Base-by-base conservation (phyloP, 2,329 filamentous ascomycete genomes). In the Botrytis byssoidea region DNA sequence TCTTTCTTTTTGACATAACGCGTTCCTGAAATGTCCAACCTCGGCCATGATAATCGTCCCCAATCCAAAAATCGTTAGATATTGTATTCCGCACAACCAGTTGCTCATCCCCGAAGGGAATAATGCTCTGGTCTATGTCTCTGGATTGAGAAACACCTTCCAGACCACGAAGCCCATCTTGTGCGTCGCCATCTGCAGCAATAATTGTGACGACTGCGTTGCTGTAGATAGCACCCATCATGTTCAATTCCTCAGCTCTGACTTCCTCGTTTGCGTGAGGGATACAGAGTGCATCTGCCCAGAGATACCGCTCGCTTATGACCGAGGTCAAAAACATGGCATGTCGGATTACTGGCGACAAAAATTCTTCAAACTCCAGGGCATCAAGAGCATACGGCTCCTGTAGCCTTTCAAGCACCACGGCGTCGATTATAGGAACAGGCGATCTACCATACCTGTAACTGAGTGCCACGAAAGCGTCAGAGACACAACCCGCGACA, bases 271-370 rank as follows among this genome's bases (percentile, higher is more conserved):
- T 60, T 9, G n/a, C 42, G 57, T 75, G 74, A 37, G 64, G 65
- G 25, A 82, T 80, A 70, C 81, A 82, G 60, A 79, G 79, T 55
- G 75, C 66, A 72, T 81, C 80, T 10, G 81, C 73, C 80, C 79
- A 81, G 9, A 81, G 71, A 73, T 79, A 81, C 16, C 48, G 67
- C 48, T 51, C 48, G 48, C 48, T 51, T n/a, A 51, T 51, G 48
- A 51, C 48, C 22, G 48, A 51, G 22, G 48, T 51, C 48, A 51
- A 10, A 4, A 51, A 51, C 48, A 51, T 51, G 25, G 48, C 48
- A 51, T 51, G 22, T 51, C 25, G 22, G 25, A 51, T 51, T 9
- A 51, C 48, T n/a, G 48, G 48, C 48, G 48, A n/a, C 25, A 51
- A n/a, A n/a, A 51, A 51, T 51, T 51, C 48, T 51, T 51, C 48